Base-by-base conservation (phyloP, 1,139 yeast genomes). In the Hyphopichia wangnamkhiaoensis region DNA sequence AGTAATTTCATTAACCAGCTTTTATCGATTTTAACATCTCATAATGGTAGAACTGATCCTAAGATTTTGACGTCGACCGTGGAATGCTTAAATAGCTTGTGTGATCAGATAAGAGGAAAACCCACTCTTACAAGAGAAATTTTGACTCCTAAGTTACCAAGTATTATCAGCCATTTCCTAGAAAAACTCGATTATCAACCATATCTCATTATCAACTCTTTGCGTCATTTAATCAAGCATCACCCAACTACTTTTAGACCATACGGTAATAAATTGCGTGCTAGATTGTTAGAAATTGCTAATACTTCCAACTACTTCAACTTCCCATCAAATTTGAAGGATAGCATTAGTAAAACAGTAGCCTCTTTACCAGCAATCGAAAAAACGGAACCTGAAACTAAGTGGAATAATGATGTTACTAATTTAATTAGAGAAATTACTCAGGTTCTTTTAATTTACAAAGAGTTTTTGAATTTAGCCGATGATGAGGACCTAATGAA, bases 201-300 rank as follows among this genome's bases (percentile, higher is more conserved):
- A 1, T 50, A 49, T 29, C 55, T 71, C 21, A 57, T 76, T 21
- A 57, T 84, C 19, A 71, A 71, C 2, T 71, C 84, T 1, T 63
- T 87, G 45, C 67, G 67, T 40, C 65, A 61, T 16, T 58, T 84
- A 15, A 64, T 85, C 36, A 61, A 64, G 32, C 69, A 74, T 44
- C 87, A 86, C 56, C 78, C 95, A 1, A 86, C 94, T 4, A 84
- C 95, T 2, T 86, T 88, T 56, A 76, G 93, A 58, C 95, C 96
- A 8, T 82, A 74, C 62, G 84, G 83, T 9, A 75, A 78, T 46
- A 82, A 82, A 52, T 75, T 80, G 45, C 77, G 80, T 42, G 60
- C 60, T 5, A 71, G 71, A 26, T 59, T 88, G 31, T 43, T 70
- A 17, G 53, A 53, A 6, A 40, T 68, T 50, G 58, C 77, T 56